phyloP scores from a whole-genome alignment of 2,329 filamentous ascomycete genomes.

The Xylaria sp. region DNA sequence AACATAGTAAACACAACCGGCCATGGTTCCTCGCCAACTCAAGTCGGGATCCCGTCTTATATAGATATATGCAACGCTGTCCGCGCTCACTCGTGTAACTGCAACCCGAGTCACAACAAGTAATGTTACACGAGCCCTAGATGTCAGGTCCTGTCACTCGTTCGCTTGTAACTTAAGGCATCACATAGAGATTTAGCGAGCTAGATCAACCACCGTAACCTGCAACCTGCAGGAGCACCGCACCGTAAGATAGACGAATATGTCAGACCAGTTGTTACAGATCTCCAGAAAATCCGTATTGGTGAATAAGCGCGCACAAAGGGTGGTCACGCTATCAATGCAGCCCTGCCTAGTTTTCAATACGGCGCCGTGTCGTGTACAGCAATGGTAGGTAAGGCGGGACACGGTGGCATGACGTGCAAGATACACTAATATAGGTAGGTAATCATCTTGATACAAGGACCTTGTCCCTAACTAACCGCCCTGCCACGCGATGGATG shows the following conservation, averaged over 20 bases:
- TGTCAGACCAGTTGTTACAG: constrained; percentile 30
- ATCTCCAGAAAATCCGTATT: constrained; percentile 29
- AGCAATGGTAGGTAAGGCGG: background rate
- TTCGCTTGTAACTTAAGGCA: constrained; percentile 8
- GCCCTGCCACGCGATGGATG: constrained; percentile 24
- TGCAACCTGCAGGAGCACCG: constrained; percentile 28
- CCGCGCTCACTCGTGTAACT: background rate
- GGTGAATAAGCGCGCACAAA: constrained; percentile 29
- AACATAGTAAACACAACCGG: background rate
- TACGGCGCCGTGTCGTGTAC: constrained; percentile 11
- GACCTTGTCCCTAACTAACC: constrained; percentile 11
- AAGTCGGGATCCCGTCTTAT: constrained; percentile 1
- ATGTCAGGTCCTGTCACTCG: constrained; percentile 10
- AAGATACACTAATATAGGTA: background rate
- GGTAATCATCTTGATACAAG: background rate
- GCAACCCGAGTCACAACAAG: constrained; percentile 6
- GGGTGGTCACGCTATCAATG: constrained; percentile 31
- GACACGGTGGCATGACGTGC: background rate
- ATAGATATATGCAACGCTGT: background rate
- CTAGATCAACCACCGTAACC: constrained; percentile 19
- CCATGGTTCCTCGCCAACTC: constrained; percentile 5
- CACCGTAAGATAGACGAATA: constrained; percentile 26
- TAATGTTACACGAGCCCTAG: constrained; percentile 9
- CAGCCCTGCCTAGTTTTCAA: constrained; percentile 22
- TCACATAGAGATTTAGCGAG: constrained; percentile 14